A percentile compares a stretch with the other conserved stretches of the same genome.
phyloP scores from a whole-genome alignment of 345 rosid genomes.

The Combretum micranthum region DNA sequence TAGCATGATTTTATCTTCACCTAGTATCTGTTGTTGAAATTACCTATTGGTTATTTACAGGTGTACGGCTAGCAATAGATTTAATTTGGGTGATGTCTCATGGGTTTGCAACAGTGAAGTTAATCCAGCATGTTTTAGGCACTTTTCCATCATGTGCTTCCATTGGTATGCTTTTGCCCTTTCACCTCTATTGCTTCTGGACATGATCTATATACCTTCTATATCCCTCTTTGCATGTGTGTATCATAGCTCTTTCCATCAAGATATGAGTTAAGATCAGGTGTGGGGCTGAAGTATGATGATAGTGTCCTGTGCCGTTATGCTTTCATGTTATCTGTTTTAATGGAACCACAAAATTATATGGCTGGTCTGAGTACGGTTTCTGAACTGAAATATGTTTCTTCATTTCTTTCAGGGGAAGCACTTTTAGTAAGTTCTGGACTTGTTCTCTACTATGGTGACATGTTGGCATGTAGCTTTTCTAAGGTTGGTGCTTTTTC shows the following conservation, averaged over 20 bases:
- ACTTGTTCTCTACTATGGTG: conserved; percentile 86
- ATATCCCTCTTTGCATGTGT: too few species aligned
- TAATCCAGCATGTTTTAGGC: conserved; percentile 61
- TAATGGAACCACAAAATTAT: too few species aligned
- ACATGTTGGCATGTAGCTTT: conserved; percentile 68
- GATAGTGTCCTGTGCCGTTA: too few species aligned
- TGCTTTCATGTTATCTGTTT: too few species aligned
- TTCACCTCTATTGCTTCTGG: not conserved
- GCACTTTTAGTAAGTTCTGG: conserved; percentile 72
- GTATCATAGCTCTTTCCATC: too few species aligned
- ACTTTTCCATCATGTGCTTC: conserved; percentile 83
- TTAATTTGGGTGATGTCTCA: conserved; percentile 67
- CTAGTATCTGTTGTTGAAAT: not conserved
- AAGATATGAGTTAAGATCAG: too few species aligned
- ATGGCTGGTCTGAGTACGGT: too few species aligned
- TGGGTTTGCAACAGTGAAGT: conserved; percentile 60
- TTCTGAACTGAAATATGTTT: too few species aligned
- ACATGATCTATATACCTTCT: not conserved
- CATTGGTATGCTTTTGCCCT: conserved; percentile 50
- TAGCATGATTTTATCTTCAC: not conserved
- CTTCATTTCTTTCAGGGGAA: conserved; percentile 53
- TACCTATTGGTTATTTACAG: conserved; percentile 28
- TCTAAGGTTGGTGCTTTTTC: conserved; percentile 48
- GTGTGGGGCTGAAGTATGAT: too few species aligned
- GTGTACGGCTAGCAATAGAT: conserved; percentile 42